These are phyloP conservation scores for Trichoderma virens DNA, from an alignment of 495 filamentous ascomycete species.

Conservation along the genomic window DNA sequence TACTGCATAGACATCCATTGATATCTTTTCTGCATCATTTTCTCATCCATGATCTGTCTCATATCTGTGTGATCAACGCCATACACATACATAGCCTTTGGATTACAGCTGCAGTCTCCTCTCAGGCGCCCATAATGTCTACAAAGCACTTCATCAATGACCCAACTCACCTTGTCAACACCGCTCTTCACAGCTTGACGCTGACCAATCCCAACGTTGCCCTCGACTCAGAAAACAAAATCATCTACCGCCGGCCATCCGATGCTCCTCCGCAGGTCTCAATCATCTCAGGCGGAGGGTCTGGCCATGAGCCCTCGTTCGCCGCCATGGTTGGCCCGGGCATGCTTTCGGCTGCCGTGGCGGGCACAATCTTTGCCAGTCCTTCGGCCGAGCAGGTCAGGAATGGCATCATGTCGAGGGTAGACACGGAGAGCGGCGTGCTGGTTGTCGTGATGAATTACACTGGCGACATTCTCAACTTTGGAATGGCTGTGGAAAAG, in stretches of 20 bases:
- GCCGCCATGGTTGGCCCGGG: conserved; percentile 60
- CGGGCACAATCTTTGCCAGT: conserved; percentile 88
- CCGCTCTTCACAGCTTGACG: conserved; percentile 68
- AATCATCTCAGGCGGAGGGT: conserved; percentile 83
- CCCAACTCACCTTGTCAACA: conserved; percentile 68
- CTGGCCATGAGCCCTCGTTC: conserved; percentile 90
- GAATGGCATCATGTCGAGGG: conserved; percentile 61
- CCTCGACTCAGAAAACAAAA: conserved; percentile 75
- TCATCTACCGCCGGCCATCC: conserved; percentile 67
- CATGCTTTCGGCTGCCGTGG: conserved; percentile 76
- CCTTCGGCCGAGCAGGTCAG: conserved; percentile 84
- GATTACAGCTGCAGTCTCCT: not conserved
- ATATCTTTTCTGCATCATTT: not conserved
- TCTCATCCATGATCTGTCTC: no score
- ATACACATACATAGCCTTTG: no score
- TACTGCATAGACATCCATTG: not conserved
- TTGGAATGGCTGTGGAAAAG: conserved; percentile 92
- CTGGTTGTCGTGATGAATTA: conserved; percentile 64
- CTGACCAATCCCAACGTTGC: conserved; percentile 80
- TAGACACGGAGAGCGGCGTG: conserved; percentile 61
- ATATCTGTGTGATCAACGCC: no score
- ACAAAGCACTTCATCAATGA: conserved; percentile 92
- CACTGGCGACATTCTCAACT: conserved; percentile 85
- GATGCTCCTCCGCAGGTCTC: conserved; percentile 49
- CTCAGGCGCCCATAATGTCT: conserved; percentile 30